These are phyloP conservation scores for Saccharomyces pastorianus DNA, from an alignment of 1,139 yeast genomes.

Conservation along the genomic window DNA sequence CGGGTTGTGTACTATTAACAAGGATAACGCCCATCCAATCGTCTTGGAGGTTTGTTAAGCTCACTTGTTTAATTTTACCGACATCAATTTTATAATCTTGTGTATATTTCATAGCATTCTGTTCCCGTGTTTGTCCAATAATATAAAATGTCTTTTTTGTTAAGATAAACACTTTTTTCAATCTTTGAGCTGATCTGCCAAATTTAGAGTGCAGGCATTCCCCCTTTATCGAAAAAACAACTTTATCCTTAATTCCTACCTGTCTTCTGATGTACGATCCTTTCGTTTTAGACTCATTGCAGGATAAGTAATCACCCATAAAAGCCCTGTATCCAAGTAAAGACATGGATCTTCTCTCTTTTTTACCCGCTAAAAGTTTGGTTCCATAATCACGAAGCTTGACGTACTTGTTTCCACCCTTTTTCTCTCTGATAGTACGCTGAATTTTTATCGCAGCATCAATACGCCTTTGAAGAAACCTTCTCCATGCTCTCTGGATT, in stretches of 20 bases:
- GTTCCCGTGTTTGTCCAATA: constrained; percentile 62
- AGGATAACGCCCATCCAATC: constrained; percentile 85
- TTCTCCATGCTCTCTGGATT: constrained; percentile 95
- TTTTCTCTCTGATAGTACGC: constrained; percentile 72
- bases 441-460: constrained; percentile 85
- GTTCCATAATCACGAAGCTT: constrained; percentile 81
- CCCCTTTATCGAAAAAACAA: constrained; percentile 75
- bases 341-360: constrained; percentile 86
- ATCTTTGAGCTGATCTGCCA: constrained; percentile 82
- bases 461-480: constrained; percentile 68
- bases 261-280: constrained; percentile 65
- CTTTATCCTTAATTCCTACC: constrained; percentile 60
- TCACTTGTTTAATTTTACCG: constrained; percentile 52
- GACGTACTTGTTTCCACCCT: constrained; percentile 74
- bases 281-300: constrained; percentile 63
- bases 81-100: constrained; percentile 61
- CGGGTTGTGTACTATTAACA: constrained; percentile 54
- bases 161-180: constrained; percentile 64
- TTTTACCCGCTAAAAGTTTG: constrained; percentile 57
- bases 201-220: constrained; percentile 77
- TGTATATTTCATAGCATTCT: constrained; percentile 60
- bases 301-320: constrained; percentile 87
- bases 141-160: constrained; percentile 57
- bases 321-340: constrained; percentile 85
- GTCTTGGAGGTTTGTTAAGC: constrained; percentile 72